A percentile compares a stretch with the other conserved stretches of the same genome.
These are phyloP conservation scores for Chlorella ohadii DNA, from an alignment of 139 green algal genomes.

Conservation along the genomic window DNA sequence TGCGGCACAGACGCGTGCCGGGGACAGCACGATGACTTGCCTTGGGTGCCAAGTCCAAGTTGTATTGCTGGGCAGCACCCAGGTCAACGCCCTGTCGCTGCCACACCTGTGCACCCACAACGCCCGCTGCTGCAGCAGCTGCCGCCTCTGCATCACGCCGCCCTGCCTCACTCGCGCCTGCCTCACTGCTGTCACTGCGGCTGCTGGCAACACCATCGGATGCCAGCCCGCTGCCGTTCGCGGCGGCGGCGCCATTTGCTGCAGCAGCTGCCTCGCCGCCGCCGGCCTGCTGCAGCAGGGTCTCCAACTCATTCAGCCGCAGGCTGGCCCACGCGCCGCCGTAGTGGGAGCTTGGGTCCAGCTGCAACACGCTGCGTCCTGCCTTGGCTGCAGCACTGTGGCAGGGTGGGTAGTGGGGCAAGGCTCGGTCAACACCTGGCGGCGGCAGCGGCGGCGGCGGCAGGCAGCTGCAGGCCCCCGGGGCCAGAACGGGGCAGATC, in stretches of 20 bases:
- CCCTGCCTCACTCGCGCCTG: no score
- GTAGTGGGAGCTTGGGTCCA: conserved; percentile 81
- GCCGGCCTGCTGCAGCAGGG: not conserved
- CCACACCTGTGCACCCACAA: not conserved
- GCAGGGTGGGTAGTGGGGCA: not conserved
- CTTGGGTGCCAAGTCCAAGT: conserved; percentile 75
- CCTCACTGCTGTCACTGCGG: no score
- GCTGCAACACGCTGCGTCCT: conserved; percentile 83
- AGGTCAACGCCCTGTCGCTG: not conserved
- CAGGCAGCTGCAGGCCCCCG: not conserved
- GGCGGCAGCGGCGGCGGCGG: not conserved
- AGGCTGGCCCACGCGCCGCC: conserved; percentile 75
- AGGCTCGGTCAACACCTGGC: conserved; percentile 22
- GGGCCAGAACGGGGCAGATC: no score
- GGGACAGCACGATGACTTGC: conserved; percentile 19
- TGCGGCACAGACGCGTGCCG: no score
- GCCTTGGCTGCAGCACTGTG: conserved; percentile 67
- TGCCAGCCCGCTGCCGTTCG: not conserved
- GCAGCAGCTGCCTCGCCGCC: not conserved
- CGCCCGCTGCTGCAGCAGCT: not conserved
- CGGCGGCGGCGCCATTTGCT: not conserved
- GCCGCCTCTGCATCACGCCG: no score
- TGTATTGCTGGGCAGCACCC: conserved; percentile 37
- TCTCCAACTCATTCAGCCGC: conserved; percentile 32
- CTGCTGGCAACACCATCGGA: not conserved